phyloP scores from a whole-genome alignment of 192 early-diverging fungal genomes.

The Coemansia sp. region DNA sequence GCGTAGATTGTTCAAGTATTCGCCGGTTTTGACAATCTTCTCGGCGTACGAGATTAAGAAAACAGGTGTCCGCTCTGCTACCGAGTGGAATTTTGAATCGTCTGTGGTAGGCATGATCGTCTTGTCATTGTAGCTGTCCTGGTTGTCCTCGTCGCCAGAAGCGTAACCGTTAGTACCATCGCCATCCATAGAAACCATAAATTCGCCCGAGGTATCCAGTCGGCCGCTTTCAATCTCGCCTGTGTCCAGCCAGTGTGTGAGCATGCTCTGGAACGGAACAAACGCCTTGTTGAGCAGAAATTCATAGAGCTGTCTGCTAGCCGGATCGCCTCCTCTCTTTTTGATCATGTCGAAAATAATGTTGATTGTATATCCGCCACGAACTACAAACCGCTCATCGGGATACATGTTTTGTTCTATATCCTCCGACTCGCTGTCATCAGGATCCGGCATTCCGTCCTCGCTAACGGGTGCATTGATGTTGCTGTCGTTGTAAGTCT shows the following conservation, averaged over 20 bases:
- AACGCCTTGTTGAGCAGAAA: constrained; percentile 74
- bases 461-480: constrained; percentile 12
- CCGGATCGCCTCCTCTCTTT: constrained; percentile 58
- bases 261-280: constrained; percentile 79
- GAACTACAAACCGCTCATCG: constrained; percentile 53
- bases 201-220: constrained; percentile 66
- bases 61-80: constrained; percentile 56
- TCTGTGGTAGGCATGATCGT: constrained; percentile 1
- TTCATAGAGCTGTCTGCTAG: constrained; percentile 71
- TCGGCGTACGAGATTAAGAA: constrained; percentile 74
- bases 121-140: constrained; percentile 9
- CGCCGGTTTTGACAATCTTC: constrained; percentile 87
- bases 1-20: constrained; percentile 91
- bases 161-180: constrained; percentile 59
- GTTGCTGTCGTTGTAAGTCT: constrained; percentile 17
- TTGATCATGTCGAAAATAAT: constrained; percentile 69
- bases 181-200: constrained; percentile 80
- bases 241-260: constrained; percentile 83
- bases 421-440: constrained; percentile 21
- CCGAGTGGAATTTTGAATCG: constrained; percentile 24
- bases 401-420: constrained; percentile 18
- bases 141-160: constrained; percentile 69
- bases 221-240: constrained; percentile 82
- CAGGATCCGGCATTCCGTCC: constrained; percentile 15
- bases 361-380: constrained; percentile 78